These are phyloP conservation scores for Erythrophleum ivorense DNA, from an alignment of 331 rosid genomes.

Conservation along the genomic window DNA sequence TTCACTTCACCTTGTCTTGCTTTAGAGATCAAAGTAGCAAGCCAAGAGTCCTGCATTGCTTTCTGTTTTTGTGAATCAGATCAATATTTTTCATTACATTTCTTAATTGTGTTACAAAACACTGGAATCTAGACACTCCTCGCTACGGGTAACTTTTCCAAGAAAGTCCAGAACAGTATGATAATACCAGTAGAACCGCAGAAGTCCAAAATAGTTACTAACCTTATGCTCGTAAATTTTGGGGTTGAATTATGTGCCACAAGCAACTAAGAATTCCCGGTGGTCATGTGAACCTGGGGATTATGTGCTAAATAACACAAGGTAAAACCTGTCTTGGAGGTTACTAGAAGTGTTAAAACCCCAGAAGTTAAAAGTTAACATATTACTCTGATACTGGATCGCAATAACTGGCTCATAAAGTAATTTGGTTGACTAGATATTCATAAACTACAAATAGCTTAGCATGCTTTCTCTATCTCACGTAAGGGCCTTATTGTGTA, in stretches of 20 bases:
- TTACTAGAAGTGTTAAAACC: background rate
- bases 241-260: conserved; percentile 5
- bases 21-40: conserved; percentile 14
- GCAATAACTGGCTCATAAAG: background rate
- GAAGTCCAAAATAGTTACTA: conserved; percentile 13
- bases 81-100: conserved; percentile 29
- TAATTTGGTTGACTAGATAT: conserved; percentile 30
- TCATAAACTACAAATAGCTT: background rate
- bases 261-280: background rate
- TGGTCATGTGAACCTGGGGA: background rate
- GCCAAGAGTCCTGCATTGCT: background rate
- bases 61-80: conserved; percentile 28
- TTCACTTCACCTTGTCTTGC: conserved; percentile 32
- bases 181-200: background rate
- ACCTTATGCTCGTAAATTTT: background rate
- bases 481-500: background rate
- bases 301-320: background rate
- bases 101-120: background rate
- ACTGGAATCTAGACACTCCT: conserved; percentile 1
- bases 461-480: conserved; percentile 13
- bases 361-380: conserved; percentile 5
- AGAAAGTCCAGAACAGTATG: background rate
- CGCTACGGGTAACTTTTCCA: background rate
- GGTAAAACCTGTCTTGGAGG: background rate
- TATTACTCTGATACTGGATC: background rate